These are phyloP conservation scores for Suillus lakei DNA, from an alignment of 768 basidiomycete species.

Conservation along the genomic window DNA sequence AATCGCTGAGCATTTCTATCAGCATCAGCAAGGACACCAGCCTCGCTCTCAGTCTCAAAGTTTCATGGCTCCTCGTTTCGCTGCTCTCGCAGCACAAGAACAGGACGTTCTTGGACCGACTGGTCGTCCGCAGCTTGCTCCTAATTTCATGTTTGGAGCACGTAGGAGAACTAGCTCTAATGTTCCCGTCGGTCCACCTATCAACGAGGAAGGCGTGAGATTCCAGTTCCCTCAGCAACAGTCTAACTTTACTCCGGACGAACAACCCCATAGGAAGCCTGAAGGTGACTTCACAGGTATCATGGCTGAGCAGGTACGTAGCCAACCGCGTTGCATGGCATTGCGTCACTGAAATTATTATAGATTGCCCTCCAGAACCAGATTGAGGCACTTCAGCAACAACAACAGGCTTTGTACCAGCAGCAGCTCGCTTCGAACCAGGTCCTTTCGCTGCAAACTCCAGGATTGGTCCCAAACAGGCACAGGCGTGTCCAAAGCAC, in stretches of 20 bases:
- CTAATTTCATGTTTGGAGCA: slow-evolving; percentile 90
- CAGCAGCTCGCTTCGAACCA: slow-evolving; percentile 90
- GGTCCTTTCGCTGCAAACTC: slow-evolving; percentile 78
- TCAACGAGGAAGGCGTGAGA: slow-evolving; percentile 79
- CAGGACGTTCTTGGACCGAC: slow-evolving; percentile 66
- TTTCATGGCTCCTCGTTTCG: slow-evolving; percentile 90
- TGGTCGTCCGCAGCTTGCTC: slow-evolving; percentile 87
- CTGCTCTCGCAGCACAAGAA: slow-evolving; percentile 76
- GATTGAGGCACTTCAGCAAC: slow-evolving; percentile 88
- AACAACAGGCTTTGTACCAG: slow-evolving; percentile 89
- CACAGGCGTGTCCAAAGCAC: slow-evolving; percentile 91
- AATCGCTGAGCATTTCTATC: slow-evolving; percentile 61
- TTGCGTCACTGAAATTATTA: slow-evolving; percentile 14
- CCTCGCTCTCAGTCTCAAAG: slow-evolving; percentile 80
- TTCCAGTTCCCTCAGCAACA: slow-evolving; percentile 85
- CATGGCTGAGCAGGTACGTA: slow-evolving; percentile 91
- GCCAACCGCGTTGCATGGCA: slow-evolving; percentile 5
- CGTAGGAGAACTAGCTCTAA: slow-evolving; percentile 54
- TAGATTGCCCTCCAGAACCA: slow-evolving; percentile 90
- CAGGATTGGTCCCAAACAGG: slow-evolving; percentile 71
- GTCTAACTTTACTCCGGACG: slow-evolving; percentile 38
- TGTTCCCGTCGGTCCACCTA: slow-evolving; percentile 68
- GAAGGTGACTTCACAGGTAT: slow-evolving; percentile 84
- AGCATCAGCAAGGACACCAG: slow-evolving; percentile 58
- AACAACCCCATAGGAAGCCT: slow-evolving; percentile 54